Percentiles rank a stretch among this genome's conserved stretches.
These are phyloP conservation scores for Heritiera littoralis DNA, from an alignment of 345 rosid genomes.

Conservation along the genomic window DNA sequence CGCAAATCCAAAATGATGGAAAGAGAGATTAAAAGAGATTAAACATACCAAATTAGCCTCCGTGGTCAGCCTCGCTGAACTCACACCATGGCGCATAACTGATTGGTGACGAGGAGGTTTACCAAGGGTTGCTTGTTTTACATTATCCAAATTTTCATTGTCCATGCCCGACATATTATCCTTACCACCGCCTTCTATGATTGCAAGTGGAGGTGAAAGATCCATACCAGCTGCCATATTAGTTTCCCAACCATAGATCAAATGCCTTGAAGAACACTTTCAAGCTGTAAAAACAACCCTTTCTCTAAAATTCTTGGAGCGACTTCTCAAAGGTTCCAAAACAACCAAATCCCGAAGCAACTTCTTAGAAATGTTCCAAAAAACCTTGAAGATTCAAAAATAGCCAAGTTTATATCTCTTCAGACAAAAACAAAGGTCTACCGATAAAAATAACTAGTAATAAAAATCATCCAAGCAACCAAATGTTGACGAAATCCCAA, in stretches of 20 bases:
- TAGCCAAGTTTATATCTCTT: constrained; percentile 23
- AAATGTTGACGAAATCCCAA: constrained; percentile 29
- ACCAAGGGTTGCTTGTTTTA: constrained; percentile 50
- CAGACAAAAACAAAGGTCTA: constrained; percentile 5
- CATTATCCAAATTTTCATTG: constrained; percentile 47
- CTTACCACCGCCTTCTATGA: constrained; percentile 51
- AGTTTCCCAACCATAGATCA: constrained; percentile 45
- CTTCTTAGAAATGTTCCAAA: constrained; percentile 7
- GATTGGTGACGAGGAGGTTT: constrained; percentile 82
- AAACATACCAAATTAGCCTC: constrained; percentile 56
- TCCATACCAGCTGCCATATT: constrained; percentile 61
- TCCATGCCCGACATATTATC: constrained; percentile 40
- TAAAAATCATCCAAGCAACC: constrained; percentile 30
- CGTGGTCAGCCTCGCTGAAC: constrained; percentile 46
- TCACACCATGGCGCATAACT: constrained; percentile 42
- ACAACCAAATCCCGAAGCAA: constrained; percentile 2
- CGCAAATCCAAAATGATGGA: not conserved
- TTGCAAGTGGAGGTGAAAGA: constrained; percentile 49
- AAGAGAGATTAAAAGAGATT: not conserved
- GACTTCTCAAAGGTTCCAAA: not conserved
- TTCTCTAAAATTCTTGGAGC: not conserved
- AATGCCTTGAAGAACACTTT: constrained; percentile 14
- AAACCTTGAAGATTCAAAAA: constrained; percentile 16
- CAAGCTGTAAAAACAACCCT: constrained; percentile 9
- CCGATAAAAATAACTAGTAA: not conserved